Base-by-base conservation (phyloP, 768 basidiomycete genomes). In the Agaricus bisporus region DNA sequence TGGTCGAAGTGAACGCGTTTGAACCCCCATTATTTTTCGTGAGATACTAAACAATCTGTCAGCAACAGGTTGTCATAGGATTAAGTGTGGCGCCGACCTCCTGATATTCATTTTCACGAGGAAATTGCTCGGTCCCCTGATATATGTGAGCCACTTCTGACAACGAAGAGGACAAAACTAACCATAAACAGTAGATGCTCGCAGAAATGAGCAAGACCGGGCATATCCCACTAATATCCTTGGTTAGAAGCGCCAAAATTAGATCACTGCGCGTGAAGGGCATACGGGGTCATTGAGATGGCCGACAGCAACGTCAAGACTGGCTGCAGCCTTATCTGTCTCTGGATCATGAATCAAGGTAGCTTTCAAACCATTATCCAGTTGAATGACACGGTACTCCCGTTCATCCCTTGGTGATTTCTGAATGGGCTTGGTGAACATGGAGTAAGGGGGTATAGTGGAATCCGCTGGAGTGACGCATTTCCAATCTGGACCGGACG, bases 131-230 rank as follows among this genome's bases (percentile, higher is more conserved):
- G 9, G 88, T 91, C 17, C 90, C 89, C 89, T 91, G 49, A 56
- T 43, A 17, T 47, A 28, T 22, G 53, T 38, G 20, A 47, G 49
- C 28, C 17, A 36, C 51, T 42, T 17, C 9, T 28, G 29, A 56
- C 38, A 20, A 36, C 11, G 35, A 39, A 51, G 50, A 20, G 59
- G 29, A 52, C 22, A 50, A 49, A 28, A 67, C 83, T 57, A 61
- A 93, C 95, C 85, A 99, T 91, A 70, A 99, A 99, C 57, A 97
- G 69, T 46, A 99, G 66, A 68, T 99, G 95, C 66, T 99, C 95
- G 70, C 94, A 95, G 64, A 95, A 95, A 68, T 95, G 92, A 45
- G 93, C 93, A 41, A 95, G 77, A 10, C 93, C 93, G 9, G 90
- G 93, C 80, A 94, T 88, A 64, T 95, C 92, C 90, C 61, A 26